Evolutionary conservation across 1,139 yeast species (phyloP), one percentile per base, ranked within the genome.

Genomic region (Geotrichum klebahnii): DNA sequence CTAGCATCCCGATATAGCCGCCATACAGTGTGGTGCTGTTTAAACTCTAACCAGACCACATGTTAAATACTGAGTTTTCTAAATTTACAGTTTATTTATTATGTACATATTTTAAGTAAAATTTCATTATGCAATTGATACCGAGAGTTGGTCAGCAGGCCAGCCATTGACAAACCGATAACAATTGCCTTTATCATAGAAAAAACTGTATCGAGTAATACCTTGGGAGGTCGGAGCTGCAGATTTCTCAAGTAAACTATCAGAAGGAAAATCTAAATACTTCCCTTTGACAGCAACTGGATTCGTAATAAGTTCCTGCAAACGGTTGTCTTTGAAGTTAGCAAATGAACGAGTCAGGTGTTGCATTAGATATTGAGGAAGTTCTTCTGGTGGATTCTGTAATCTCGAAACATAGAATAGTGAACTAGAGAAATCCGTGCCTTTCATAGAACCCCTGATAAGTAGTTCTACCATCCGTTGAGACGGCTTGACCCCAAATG

Each of bases 371-470:
- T 57, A 56, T 17, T 54, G 46, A 5, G 50, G 32, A 3, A 46
- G 41, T 9, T 33, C 35, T 3, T 8, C 22, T 28, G 2, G 28
- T 19, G 23, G 48, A 5, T 23, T 10, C 10, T 14, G 20, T 10
- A 45, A 28, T 6, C 29, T 40, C 16, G 44, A 26, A 19, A 40
- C 24, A 23, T 44, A 43, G 12, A 34, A 41, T 8, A 48, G 28
- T 2, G 46, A n/a, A 12, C 44, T 42, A 5, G 38, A n/a, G 3
- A 29, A 22, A 17, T 48, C 51, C n/a, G 44, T 31, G n/a, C 70
- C 70, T 3, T 54, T 55, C n/a, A 63, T 49, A 23, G 65, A 64
- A 34, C 59, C 55, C 41, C 55, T 52, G 3, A 67, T 38, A 31
- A 62, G 44, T 3, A 64, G 57, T 51, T 64, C 68, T 29, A 56